Conservation (phyloP, 2,329 filamentous ascomycete genomes). For the Penicillium polonicum region DNA sequence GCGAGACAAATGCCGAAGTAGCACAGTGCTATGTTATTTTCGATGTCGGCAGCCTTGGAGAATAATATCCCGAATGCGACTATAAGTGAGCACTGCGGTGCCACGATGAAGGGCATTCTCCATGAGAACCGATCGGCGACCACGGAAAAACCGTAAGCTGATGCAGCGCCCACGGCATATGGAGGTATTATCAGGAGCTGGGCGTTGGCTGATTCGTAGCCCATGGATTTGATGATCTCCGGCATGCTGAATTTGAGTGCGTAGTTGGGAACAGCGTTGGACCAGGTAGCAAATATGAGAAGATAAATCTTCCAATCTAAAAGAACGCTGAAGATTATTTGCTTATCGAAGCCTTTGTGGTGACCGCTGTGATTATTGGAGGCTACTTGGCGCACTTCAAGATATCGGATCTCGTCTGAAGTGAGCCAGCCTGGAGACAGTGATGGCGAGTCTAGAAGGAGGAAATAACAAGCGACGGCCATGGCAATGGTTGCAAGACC, state of each 20-base stretch:
- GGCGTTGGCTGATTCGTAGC: conserved; percentile 39
- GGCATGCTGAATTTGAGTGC: conserved; percentile 39
- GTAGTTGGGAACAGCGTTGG: conserved; percentile 42
- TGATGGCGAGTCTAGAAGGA: conserved; percentile 41
- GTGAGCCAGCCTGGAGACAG: conserved; percentile 40
- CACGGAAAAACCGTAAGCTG: conserved; percentile 32
- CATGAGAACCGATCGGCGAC: conserved; percentile 41
- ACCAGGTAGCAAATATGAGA: conserved; percentile 46
- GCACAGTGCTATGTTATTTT: conserved; percentile 42
- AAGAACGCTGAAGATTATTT: conserved; percentile 42
- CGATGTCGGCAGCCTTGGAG: conserved; percentile 37
- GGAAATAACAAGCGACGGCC: conserved; percentile 43
- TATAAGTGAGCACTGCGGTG: conserved; percentile 37
- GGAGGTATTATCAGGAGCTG: conserved; percentile 32
- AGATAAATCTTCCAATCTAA: conserved; percentile 52
- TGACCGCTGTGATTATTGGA: conserved; percentile 19
- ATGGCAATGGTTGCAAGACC: conserved; percentile 66
- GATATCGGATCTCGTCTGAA: conserved; percentile 42
- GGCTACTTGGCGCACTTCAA: conserved; percentile 41
- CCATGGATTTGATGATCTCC: conserved; percentile 45
- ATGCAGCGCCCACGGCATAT: conserved; percentile 35
- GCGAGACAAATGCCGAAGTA: conserved; percentile 49
- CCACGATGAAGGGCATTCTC: conserved; percentile 43
- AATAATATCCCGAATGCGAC: conserved; percentile 41
- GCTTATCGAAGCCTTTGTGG: conserved; percentile 34